Base-by-base conservation (phyloP, 257 asterid species). In the Coffea eugenioides region DNA sequence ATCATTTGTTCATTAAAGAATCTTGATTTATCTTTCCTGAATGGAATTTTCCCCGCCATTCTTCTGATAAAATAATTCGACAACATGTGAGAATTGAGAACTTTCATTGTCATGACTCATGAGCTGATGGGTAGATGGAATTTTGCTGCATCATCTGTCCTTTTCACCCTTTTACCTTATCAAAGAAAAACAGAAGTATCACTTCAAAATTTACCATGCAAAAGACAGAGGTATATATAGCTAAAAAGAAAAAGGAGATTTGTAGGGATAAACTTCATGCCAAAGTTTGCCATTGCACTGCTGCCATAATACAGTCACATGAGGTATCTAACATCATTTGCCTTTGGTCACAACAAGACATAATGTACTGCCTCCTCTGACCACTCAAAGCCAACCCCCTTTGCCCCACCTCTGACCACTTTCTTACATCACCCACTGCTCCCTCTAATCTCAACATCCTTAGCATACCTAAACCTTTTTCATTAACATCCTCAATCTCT, bases 261-360 rank as follows among this genome's bases (percentile, higher is more conserved):
- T 39, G 25, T 59, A 46, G 45, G 25, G 73, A 76, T 36, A 77
- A 77, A 51, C 80, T 77, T 77, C 65, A 65, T 48, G 36, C 65
- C 73, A 65, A 77, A 77, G 73, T 65, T 76, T 45, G 70, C 36
- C 80, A 46, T 27, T 12, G 27, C 45, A n/a, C 46, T 71, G 73
- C 72, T 65, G 85, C 73, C 77, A 78, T 73, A 65, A 78, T 78
- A 78, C 77, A 75, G 25, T 78, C 80, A 78, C 85, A 78, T 82
- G 85, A 87, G 88, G 84, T 79, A 13, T 13, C 16, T 86, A 82
- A 77, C 90, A 88, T 89, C 92, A 91, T 65, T 65, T 76, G 46
- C 71, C 52, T 82, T 88, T 2, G 97, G 88, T 92, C 92, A 88
- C 92, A 79, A 76, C 82, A 86, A 73, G 86, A 87, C 89, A 85